Conservation (phyloP, 345 rosid species). For the Euphorbia lathyris region DNA sequence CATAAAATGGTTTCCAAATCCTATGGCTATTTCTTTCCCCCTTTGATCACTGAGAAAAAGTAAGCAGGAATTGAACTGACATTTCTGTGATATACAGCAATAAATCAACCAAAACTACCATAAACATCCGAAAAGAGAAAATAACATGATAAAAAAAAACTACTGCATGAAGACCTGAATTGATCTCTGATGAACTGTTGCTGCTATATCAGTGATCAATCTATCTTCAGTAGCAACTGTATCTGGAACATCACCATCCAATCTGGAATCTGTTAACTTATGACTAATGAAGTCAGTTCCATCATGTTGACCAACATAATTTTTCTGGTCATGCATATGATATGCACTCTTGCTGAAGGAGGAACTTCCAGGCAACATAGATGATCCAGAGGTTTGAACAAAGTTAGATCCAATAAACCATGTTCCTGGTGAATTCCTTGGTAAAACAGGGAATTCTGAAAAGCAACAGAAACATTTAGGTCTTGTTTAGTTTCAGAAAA, state of each 20-base stretch:
- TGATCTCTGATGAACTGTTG: constrained; percentile 23
- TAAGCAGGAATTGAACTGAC: not conserved
- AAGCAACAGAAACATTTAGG: constrained; percentile 10
- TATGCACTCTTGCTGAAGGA: constrained; percentile 19
- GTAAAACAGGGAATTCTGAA: constrained; percentile 34
- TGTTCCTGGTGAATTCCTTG: constrained; percentile 24
- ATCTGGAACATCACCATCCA: constrained; percentile 26
- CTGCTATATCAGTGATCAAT: constrained; percentile 17
- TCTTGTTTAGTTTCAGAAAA: too few species aligned
- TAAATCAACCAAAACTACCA: not conserved
- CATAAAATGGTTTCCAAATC: not conserved
- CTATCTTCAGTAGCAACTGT: constrained; percentile 22
- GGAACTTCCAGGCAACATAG: constrained; percentile 31
- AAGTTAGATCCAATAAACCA: constrained; percentile 31
- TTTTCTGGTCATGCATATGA: constrained; percentile 25
- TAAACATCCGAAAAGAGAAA: not conserved
- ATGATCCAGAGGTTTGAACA: constrained; percentile 24
- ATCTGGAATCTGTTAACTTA: constrained; percentile 31
- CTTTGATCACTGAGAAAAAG: not conserved
- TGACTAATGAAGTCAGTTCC: constrained; percentile 30
- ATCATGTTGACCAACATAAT: constrained; percentile 23
- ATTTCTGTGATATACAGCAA: not conserved
- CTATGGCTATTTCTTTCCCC: not conserved
- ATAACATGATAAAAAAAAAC: not conserved
- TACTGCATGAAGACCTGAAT: constrained; percentile 24